Evolutionary conservation across 176 grass and related monocot species (phyloP).

Genomic region (Microstegium vimineum): DNA sequence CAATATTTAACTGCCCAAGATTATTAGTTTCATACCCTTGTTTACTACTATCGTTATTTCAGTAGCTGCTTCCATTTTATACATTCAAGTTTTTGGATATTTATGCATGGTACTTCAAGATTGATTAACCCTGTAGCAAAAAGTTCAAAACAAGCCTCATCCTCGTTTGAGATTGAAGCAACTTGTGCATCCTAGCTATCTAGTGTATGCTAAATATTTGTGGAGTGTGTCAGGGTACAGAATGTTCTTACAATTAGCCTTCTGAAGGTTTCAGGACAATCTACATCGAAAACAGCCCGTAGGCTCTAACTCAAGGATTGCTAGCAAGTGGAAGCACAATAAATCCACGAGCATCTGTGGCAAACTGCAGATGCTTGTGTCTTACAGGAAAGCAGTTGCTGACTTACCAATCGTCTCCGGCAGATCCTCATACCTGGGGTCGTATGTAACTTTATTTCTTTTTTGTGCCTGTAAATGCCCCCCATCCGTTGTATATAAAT

Average conservation of each 20-base stretch:
- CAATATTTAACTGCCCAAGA: background rate
- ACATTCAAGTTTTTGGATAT: background rate
- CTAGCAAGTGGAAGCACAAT: slow-evolving; percentile 35
- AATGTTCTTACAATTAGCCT: background rate
- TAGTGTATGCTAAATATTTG: background rate
- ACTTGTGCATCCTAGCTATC: background rate
- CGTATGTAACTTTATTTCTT: slow-evolving; percentile 6
- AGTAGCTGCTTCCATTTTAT: background rate
- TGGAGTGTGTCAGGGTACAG: background rate
- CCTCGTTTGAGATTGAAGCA: background rate
- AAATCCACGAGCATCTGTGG: slow-evolving; percentile 17
- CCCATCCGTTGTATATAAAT: slow-evolving; percentile 40
- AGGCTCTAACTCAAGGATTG: slow-evolving; percentile 33
- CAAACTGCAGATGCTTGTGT: slow-evolving; percentile 15
- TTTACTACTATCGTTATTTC: background rate
- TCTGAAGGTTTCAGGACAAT: slow-evolving; percentile 18
- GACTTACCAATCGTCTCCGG: background rate
- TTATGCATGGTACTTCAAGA: background rate
- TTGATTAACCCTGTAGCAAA: background rate
- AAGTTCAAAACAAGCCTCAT: background rate
- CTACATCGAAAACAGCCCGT: background rate
- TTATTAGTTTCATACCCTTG: background rate
- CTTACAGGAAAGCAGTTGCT: slow-evolving; percentile 14
- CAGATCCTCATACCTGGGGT: background rate
- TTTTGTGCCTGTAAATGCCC: slow-evolving; percentile 9